These are phyloP conservation scores for Eugenia klotzschiana DNA, from an alignment of 441 rosid species.

Conservation along the genomic window DNA sequence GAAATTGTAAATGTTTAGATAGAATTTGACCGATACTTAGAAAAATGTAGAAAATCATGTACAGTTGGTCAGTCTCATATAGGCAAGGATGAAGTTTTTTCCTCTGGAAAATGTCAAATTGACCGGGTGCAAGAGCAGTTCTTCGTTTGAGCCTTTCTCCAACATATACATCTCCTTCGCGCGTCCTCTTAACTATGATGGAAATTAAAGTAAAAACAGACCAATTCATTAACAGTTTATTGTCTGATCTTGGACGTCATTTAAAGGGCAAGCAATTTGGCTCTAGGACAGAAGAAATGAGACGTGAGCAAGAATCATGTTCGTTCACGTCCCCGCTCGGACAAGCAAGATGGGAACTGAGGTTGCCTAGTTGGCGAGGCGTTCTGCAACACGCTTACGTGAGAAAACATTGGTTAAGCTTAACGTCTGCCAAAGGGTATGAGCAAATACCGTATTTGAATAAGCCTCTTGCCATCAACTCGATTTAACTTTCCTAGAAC, in stretches of 20 bases:
- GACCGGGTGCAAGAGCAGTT: not conserved
- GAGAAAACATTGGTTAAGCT: not conserved
- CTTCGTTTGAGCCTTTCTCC: not conserved
- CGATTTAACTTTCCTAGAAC: not conserved
- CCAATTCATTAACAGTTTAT: not conserved
- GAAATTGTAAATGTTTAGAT: not conserved
- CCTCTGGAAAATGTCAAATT: not conserved
- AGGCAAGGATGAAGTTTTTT: not conserved
- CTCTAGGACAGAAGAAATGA: not conserved
- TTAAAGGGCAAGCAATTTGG: not conserved
- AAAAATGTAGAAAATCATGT: not conserved
- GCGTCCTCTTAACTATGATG: not conserved
- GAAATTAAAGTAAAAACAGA: not conserved
- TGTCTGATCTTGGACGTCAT: not conserved
- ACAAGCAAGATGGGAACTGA: not conserved
- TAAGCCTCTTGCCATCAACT: not conserved
- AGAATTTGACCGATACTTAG: not conserved
- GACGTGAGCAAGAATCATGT: not conserved
- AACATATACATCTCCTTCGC: not conserved
- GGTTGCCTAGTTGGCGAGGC: not conserved
- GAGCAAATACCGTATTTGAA: not conserved
- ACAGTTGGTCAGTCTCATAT: not conserved
- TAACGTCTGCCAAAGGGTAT: not conserved
- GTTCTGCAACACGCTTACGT: not conserved
- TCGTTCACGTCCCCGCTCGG: not conserved